Percentiles rank a stretch among this genome's conserved stretches.
These are phyloP conservation scores for Rubroboletus pulcherrimus DNA, from an alignment of 768 basidiomycete species.

Conservation along the genomic window DNA sequence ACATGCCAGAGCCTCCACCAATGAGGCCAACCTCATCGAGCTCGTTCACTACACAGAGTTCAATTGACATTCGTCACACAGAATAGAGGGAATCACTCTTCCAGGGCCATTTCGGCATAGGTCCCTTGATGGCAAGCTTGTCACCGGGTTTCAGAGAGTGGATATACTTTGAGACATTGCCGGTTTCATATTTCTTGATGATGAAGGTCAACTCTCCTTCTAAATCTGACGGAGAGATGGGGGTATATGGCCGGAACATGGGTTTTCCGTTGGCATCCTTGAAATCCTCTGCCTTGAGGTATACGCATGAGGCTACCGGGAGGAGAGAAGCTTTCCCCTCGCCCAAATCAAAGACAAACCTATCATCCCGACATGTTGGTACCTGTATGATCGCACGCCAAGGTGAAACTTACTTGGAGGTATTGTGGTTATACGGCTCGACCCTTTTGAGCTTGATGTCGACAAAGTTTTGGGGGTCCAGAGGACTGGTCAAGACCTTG, in stretches of 20 bases:
- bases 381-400: neutral
- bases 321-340: constrained; percentile 74
- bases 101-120: constrained; percentile 84
- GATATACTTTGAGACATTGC: constrained; percentile 83
- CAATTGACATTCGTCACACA: neutral
- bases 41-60: constrained; percentile 60
- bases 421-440: constrained; percentile 92
- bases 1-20: constrained; percentile 94
- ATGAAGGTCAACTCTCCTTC: constrained; percentile 77
- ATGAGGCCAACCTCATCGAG: constrained; percentile 85
- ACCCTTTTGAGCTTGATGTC: constrained; percentile 81
- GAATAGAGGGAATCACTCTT: constrained; percentile 46
- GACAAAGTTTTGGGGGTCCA: constrained; percentile 71
- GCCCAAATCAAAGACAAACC: constrained; percentile 79
- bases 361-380: constrained; percentile 24
- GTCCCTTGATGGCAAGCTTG: constrained; percentile 84
- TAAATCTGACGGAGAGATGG: constrained; percentile 72
- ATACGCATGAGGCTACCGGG: constrained; percentile 73
- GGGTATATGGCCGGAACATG: constrained; percentile 89
- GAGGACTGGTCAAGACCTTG: constrained; percentile 54
- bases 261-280: constrained; percentile 81
- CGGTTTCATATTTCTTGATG: constrained; percentile 81
- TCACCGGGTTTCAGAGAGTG: constrained; percentile 79
- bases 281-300: constrained; percentile 72
- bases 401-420: constrained; percentile 53